Base-by-base conservation (phyloP, 179 eudicot species). In the Heliamphora pulchella region DNA sequence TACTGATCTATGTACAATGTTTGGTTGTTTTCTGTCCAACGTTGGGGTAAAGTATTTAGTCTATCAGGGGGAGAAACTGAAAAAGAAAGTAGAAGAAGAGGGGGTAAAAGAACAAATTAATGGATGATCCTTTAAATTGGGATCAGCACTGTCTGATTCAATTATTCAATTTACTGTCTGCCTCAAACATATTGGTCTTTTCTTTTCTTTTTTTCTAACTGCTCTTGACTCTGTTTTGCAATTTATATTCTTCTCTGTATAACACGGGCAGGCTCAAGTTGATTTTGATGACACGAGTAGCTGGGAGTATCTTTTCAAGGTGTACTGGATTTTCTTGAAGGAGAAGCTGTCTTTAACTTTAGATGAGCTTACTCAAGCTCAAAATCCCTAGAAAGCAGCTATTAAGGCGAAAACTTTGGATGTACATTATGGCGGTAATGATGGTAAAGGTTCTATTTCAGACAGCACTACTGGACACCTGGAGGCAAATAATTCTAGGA, bases 301-400 rank as follows among this genome's bases (percentile, higher is more conserved):
- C 82, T 91, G 98, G 99, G 97, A 94, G 75, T 94, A 89, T 88
- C 94, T 96, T 74, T 96, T 96, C 82, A 96, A 96, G 87, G 88
- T 90, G 71, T 96, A 96, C 80, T 96, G 98, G 98, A 77, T 87
- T 13, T 89, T 84, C 84, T 89, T 91, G 82, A 96, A 94, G 80
- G 92, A 81, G 73, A 94, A 86, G 74, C 72, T 92, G 51, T 85
- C 91, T 71, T 78, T 96, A 72, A 86, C 98, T 61, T 79, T 86
- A 18, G 90, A 80, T 53, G 99, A 94, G 82, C 87, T 96, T 77
- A 86, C 83, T 62, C 86, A 77, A 83, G 97, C 96, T 74, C 89
- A 84, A 86, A 91, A 84, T 59, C 95, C 89, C 31, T 76, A 84
- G 89, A 87, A 89, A 82, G 90, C 78, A 75, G 82, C 86, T 73